Percentiles rank a stretch among this genome's conserved stretches.
Evolutionary conservation across 1,139 yeast genomes (phyloP).

Genomic region (Geotrichum citri-aurantii): DNA sequence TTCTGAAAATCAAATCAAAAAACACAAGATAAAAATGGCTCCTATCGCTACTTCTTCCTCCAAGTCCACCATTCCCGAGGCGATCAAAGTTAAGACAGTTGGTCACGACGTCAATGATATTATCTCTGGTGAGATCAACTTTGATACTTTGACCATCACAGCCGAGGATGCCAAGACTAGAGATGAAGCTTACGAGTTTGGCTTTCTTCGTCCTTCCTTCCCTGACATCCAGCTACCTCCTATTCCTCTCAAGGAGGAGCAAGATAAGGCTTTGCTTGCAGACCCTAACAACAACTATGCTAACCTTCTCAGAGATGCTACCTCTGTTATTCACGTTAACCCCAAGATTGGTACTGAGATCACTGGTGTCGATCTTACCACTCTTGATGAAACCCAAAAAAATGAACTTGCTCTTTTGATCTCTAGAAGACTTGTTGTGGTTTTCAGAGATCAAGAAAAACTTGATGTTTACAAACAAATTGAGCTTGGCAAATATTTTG

Average conservation of each 20-base stretch:
- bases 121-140: neutral
- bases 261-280: conserved; percentile 20
- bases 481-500: conserved; percentile 44
- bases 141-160: neutral
- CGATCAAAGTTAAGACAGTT: neutral
- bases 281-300: conserved; percentile 33
- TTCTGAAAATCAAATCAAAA: neutral
- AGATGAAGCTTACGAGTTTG: conserved; percentile 26
- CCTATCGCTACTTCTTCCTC: neutral
- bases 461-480: conserved; percentile 51
- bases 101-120: neutral
- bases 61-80: neutral
- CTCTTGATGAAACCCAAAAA: conserved; percentile 43
- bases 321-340: conserved; percentile 39
- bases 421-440: conserved; percentile 62
- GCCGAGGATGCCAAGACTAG: conserved; percentile 7
- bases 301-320: conserved; percentile 46
- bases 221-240: conserved; percentile 32
- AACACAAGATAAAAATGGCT: neutral
- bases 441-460: conserved; percentile 55
- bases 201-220: conserved; percentile 30
- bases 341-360: conserved; percentile 66
- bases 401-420: conserved; percentile 60
- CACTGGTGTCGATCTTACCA: conserved; percentile 48
- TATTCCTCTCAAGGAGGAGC: conserved; percentile 23